A percentile compares a stretch with the other conserved stretches of the same genome.
Evolutionary conservation across 1,139 yeast species (phyloP).

Genomic region (Nakaseomyces glabratus): DNA sequence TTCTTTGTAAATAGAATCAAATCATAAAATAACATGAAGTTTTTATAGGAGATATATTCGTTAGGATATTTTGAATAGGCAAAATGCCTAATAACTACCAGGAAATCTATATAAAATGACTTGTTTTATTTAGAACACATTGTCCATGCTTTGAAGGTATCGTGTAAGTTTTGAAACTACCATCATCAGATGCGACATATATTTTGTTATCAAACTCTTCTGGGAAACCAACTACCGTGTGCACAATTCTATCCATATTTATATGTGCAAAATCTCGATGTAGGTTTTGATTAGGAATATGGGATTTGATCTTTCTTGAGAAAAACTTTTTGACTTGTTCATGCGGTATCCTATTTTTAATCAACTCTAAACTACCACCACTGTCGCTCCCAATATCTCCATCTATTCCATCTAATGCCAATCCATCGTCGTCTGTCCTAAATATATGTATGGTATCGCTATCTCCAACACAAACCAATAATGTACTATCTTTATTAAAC

Average conservation of each 20-base stretch:
- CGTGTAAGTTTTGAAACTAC: conserved; percentile 22
- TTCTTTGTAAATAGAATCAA: not conserved
- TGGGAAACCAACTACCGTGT: conserved; percentile 27
- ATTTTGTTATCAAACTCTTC: conserved; percentile 26
- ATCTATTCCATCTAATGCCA: conserved; percentile 6
- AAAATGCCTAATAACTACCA: conserved; percentile 5
- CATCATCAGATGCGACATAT: conserved; percentile 27
- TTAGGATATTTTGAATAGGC: not conserved
- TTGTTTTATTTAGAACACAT: conserved; percentile 26
- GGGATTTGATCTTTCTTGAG: conserved; percentile 23
- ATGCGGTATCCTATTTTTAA: conserved; percentile 10
- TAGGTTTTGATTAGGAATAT: conserved; percentile 26
- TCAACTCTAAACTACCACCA: conserved; percentile 1
- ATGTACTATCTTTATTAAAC: conserved; percentile 42
- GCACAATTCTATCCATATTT: conserved; percentile 16
- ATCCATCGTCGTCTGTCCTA: conserved; percentile 30
- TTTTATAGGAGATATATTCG: not conserved
- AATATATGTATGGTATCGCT: conserved; percentile 65
- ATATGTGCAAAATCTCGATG: conserved; percentile 29
- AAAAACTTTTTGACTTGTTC: conserved; percentile 21
- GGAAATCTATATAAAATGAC: conserved; percentile 13
- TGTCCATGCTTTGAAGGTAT: conserved; percentile 25
- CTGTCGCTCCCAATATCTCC: conserved; percentile 8
- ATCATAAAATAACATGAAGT: not conserved
- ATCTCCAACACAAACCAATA: conserved; percentile 60